These are phyloP conservation scores for Lagenidium giganteum DNA, from an alignment of 352 stramenopile genomes.

Conservation along the genomic window DNA sequence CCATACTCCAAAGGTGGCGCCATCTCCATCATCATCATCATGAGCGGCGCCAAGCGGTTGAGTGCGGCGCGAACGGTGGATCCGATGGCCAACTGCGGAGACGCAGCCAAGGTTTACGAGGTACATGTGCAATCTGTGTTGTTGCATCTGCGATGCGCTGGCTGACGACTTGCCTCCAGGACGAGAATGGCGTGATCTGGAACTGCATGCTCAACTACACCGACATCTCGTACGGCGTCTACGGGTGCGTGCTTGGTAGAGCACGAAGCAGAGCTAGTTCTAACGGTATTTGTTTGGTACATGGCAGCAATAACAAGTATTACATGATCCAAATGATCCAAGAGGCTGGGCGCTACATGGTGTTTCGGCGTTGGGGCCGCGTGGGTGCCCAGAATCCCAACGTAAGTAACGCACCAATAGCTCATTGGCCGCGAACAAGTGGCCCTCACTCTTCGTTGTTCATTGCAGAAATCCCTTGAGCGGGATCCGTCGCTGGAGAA, in stretches of 20 bases:
- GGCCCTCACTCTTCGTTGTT: too few species aligned
- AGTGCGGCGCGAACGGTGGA: slow-evolving; percentile 16
- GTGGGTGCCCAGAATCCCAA: slow-evolving; percentile 58
- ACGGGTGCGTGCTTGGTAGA: slow-evolving; percentile 21
- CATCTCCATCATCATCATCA: too few species aligned
- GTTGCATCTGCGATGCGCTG: neutral
- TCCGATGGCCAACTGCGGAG: slow-evolving; percentile 23
- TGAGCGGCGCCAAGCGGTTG: too few species aligned
- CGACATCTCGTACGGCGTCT: slow-evolving; percentile 40
- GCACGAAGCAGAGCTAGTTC: neutral
- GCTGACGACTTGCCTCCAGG: slow-evolving; percentile 6
- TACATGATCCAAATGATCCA: slow-evolving; percentile 71
- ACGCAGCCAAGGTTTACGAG: slow-evolving; percentile 21
- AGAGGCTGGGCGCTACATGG: slow-evolving; percentile 28
- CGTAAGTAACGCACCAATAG: too few species aligned
- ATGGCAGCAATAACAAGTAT: slow-evolving; percentile 80
- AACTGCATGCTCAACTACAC: slow-evolving; percentile 48
- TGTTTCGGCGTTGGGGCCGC: slow-evolving; percentile 70
- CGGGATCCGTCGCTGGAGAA: slow-evolving; percentile 46
- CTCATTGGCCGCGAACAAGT: too few species aligned
- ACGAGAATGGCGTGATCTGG: slow-evolving; percentile 24
- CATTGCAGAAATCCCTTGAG: too few species aligned
- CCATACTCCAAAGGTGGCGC: too few species aligned
- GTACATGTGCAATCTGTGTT: neutral
- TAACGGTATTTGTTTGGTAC: neutral